Percentiles rank a stretch among this genome's conserved stretches.
Conservation (phyloP, 768 basidiomycete genomes). For the Macrolepiota albuminosa region DNA sequence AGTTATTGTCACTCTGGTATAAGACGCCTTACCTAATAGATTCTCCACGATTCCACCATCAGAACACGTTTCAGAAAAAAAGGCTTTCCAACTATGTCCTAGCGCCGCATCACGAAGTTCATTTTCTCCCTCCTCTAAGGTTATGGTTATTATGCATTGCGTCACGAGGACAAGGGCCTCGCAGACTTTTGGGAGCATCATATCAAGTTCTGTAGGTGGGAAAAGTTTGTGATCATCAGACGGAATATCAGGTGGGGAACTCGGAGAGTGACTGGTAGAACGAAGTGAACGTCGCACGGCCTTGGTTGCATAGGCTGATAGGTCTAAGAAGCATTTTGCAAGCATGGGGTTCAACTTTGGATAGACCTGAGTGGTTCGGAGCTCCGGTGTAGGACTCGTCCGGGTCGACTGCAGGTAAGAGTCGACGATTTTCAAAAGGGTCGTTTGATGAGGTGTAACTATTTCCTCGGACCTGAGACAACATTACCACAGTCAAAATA, state of each 20-base stretch:
- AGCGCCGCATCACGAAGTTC: slow-evolving; percentile 13
- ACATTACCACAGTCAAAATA: slow-evolving; percentile 9
- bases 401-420: slow-evolving; percentile 67
- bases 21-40: slow-evolving; percentile 43
- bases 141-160: slow-evolving; percentile 68
- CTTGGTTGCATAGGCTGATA: slow-evolving; percentile 53
- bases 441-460: slow-evolving; percentile 81
- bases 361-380: slow-evolving; percentile 32
- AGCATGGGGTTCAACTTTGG: slow-evolving; percentile 52
- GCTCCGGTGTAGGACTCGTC: slow-evolving; percentile 23
- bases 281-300: slow-evolving; percentile 48
- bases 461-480: slow-evolving; percentile 56
- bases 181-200: slow-evolving; percentile 71
- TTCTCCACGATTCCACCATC: slow-evolving; percentile 46
- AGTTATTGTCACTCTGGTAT: slow-evolving; percentile 1
- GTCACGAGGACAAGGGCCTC: slow-evolving; percentile 76
- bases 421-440: slow-evolving; percentile 83
- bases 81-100: slow-evolving; percentile 31
- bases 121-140: slow-evolving; percentile 42
- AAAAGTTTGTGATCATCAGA: neutral
- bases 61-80: slow-evolving; percentile 40
- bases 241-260: neutral
- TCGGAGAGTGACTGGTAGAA: slow-evolving; percentile 10
- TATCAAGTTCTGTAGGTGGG: slow-evolving; percentile 46
- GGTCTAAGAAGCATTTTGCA: slow-evolving; percentile 52